Conservation (phyloP, 2,329 filamentous ascomycete genomes). For the Alternaria angustiovoidea region DNA sequence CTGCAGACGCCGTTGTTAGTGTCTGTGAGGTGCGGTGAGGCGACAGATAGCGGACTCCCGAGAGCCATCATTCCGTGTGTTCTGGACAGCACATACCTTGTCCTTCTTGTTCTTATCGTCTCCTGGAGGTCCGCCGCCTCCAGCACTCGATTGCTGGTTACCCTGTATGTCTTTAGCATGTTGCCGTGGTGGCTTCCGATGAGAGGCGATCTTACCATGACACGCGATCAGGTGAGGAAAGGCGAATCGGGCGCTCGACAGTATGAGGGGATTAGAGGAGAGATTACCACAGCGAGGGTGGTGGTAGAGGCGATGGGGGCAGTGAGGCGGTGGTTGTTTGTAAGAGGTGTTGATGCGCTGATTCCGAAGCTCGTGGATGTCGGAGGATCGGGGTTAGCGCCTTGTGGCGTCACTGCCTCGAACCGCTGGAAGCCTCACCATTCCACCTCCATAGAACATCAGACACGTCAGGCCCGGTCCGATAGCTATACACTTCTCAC, state of each 20-base stretch:
- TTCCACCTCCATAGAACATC: slow-evolving; percentile 34
- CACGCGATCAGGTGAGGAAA: slow-evolving; percentile 27
- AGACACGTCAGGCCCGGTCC: slow-evolving; percentile 45
- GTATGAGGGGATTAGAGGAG: background rate
- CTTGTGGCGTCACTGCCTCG: slow-evolving; percentile 35
- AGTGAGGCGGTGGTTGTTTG: slow-evolving; percentile 39
- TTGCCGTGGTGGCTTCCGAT: slow-evolving; percentile 18
- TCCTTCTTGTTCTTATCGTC: slow-evolving; percentile 94
- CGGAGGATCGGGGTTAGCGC: slow-evolving; percentile 21
- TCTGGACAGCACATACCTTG: slow-evolving; percentile 50
- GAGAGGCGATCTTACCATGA: slow-evolving; percentile 45
- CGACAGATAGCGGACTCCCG: slow-evolving; percentile 7
- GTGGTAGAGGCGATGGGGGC: slow-evolving; percentile 26
- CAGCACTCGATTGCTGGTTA: slow-evolving; percentile 88
- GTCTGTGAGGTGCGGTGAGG: slow-evolving; percentile 8
- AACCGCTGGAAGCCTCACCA: slow-evolving; percentile 31
- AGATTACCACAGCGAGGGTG: slow-evolving; percentile 7
- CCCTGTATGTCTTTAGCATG: slow-evolving; percentile 64
- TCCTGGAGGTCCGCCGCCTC: slow-evolving; percentile 70
- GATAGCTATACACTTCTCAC: slow-evolving; percentile 1
- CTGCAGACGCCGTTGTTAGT: slow-evolving; percentile 46
- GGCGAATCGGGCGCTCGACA: background rate
- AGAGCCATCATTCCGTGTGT: background rate
- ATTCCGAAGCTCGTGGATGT: slow-evolving; percentile 30
- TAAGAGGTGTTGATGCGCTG: slow-evolving; percentile 41